phyloP scores from a whole-genome alignment of 2,329 filamentous ascomycete species.

The Epichloe bromicola region DNA sequence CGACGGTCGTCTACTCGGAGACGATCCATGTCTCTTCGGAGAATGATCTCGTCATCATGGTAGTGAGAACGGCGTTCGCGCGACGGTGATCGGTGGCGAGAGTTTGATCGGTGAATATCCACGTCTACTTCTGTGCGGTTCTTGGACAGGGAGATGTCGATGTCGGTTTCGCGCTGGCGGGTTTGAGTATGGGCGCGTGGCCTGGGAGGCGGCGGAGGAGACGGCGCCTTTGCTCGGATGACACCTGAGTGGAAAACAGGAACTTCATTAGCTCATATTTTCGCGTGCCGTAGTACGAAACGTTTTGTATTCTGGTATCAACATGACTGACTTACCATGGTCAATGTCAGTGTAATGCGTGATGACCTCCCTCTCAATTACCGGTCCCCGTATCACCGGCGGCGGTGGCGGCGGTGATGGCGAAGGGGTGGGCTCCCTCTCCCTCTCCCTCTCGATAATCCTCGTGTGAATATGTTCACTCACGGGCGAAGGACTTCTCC shows the following conservation, averaged over 20 bases:
- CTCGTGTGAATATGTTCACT: constrained; percentile 34
- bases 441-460: constrained; percentile 33
- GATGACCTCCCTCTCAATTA: constrained; percentile 78
- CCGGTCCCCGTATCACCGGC: constrained; percentile 59
- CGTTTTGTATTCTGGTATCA: neutral
- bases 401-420: constrained; percentile 44
- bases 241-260: constrained; percentile 24
- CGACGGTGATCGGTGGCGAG: constrained; percentile 18
- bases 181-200: constrained; percentile 16
- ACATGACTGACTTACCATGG: constrained; percentile 49
- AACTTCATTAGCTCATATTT: neutral
- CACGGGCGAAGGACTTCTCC: constrained; percentile 27
- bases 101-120: constrained; percentile 34
- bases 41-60: constrained; percentile 53
- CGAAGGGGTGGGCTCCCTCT: constrained; percentile 24
- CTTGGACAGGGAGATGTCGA: constrained; percentile 45
- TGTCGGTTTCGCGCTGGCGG: constrained; percentile 36
- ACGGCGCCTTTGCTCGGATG: constrained; percentile 28
- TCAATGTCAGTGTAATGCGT: constrained; percentile 81
- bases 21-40: constrained; percentile 42
- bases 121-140: constrained; percentile 46
- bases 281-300: neutral
- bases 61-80: constrained; percentile 27
- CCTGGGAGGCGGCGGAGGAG: constrained; percentile 36
- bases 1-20: constrained; percentile 31